Evolutionary conservation across 495 filamentous ascomycete species (phyloP), one percentile per base, ranked within the genome.

Genomic region (Rostrohypoxylon terebratum): DNA sequence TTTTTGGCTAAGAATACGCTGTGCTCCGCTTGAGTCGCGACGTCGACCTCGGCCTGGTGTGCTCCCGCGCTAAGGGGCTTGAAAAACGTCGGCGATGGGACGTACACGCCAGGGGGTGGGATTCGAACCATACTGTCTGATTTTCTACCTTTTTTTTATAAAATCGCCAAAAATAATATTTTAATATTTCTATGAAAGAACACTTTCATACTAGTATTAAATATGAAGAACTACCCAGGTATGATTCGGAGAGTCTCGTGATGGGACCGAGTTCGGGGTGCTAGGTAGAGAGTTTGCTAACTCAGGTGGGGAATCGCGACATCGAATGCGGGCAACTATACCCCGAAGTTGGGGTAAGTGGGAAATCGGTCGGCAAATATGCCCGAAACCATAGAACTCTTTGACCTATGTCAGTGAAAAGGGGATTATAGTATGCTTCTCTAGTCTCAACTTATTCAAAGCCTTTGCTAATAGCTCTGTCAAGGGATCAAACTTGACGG

Each of bases 1-100:
- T 81, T 79, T 21, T 79, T 77, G 13, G 89, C 90, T 60, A 92
- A 87, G 77, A 87, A 87, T 6, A 91, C 64, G 62, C 83, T 84
- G 82, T 91, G 89, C 4, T 74, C 72, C 33, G 81, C 75, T 71
- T 91, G 90, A 1, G 87, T 79, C 23, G 80, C 73, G 44, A 88
- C 71, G 75, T 92, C 89, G 28, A 83, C 48, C n/a, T 78, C 63
- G 8, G 73, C 50, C 36, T 77, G 73, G 50, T 44, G 23, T 3
- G 62, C 62, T 13, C 62, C 62, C 8, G 48, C 6, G 28, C 9
- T 42, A 14, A 79, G 74, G 31, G 80, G 67, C 59, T 81, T 78
- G 76, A 87, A 87, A 78, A 87, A 87, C 21, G 86, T 87, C 16
- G 85, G 84, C 36, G 85, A 79, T 20, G 82, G 83, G 57, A 83